These are phyloP conservation scores for Umbilicus rupestris DNA, from an alignment of 164 flowering plant genomes.

Conservation along the genomic window DNA sequence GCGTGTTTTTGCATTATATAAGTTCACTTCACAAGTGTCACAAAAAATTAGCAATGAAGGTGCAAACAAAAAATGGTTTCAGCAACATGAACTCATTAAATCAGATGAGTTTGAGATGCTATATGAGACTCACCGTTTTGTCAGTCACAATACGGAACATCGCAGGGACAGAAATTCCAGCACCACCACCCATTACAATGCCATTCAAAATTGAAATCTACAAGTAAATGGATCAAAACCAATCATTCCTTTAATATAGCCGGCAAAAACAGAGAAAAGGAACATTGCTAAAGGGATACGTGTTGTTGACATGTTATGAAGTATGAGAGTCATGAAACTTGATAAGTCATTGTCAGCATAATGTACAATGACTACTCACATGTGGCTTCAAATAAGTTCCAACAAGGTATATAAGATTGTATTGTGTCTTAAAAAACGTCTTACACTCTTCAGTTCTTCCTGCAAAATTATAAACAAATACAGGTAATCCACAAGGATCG, in stretches of 20 bases:
- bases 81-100: not conserved
- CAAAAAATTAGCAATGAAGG: not conserved
- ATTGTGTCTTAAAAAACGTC: slow-evolving; percentile 44
- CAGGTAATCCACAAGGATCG: not conserved
- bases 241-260: not conserved
- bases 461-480: slow-evolving; percentile 23
- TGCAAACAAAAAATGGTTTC: not conserved
- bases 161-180: slow-evolving; percentile 74
- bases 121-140: slow-evolving; percentile 55
- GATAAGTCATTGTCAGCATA: not conserved
- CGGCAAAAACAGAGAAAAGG: not conserved
- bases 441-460: slow-evolving; percentile 80
- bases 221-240: not conserved
- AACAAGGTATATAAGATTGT: slow-evolving; percentile 63
- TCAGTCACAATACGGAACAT: slow-evolving; percentile 74
- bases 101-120: not conserved
- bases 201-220: slow-evolving; percentile 90
- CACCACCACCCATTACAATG: slow-evolving; percentile 76
- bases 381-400: slow-evolving; percentile 87
- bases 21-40: not conserved
- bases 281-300: not conserved
- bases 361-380: slow-evolving; percentile 37
- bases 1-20: slow-evolving; percentile 7
- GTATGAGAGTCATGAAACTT: not conserved
- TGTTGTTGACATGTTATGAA: not conserved